Percentiles rank a stretch among this genome's conserved stretches.
Evolutionary conservation across 2,329 filamentous ascomycete species (phyloP).

Genomic region (Penicillium sp.): DNA sequence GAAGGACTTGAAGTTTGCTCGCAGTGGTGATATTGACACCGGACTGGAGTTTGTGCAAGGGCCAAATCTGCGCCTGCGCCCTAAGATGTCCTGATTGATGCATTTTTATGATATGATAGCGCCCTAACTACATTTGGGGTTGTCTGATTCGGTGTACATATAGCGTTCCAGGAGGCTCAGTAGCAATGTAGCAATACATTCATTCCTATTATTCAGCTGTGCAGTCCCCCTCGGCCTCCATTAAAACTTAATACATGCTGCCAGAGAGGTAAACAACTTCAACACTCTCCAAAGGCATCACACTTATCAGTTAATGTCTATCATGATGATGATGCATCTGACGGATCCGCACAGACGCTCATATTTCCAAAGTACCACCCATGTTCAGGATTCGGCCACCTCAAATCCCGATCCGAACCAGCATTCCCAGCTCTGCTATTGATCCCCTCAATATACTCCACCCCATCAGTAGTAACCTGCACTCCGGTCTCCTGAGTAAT

Average conservation of each 20-base stretch:
- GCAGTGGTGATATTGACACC: slow-evolving; percentile 37
- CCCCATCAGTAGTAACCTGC: not conserved
- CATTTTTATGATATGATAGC: not conserved
- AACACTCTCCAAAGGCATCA: not conserved
- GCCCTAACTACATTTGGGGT: not conserved
- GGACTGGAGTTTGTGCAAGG: slow-evolving; percentile 33
- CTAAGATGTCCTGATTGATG: slow-evolving; percentile 11
- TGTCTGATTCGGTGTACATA: not conserved
- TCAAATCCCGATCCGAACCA: not conserved
- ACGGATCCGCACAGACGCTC: not conserved
- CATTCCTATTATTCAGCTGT: not conserved
- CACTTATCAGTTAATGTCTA: not conserved
- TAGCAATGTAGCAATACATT: not conserved
- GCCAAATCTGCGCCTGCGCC: slow-evolving; percentile 16
- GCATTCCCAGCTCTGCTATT: not conserved
- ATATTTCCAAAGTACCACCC: slow-evolving; percentile 8
- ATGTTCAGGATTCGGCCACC: not conserved
- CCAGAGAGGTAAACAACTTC: no score
- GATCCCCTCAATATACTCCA: not conserved
- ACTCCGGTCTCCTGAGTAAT: not conserved
- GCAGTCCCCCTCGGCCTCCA: not conserved
- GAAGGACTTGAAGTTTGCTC: slow-evolving; percentile 41
- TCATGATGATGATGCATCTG: not conserved
- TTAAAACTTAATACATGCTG: no score
- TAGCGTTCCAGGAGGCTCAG: not conserved